A percentile compares a stretch with the other conserved stretches of the same genome.
phyloP scores from a whole-genome alignment of 1,139 yeast species.

The Blastobotrys malaysiensis region DNA sequence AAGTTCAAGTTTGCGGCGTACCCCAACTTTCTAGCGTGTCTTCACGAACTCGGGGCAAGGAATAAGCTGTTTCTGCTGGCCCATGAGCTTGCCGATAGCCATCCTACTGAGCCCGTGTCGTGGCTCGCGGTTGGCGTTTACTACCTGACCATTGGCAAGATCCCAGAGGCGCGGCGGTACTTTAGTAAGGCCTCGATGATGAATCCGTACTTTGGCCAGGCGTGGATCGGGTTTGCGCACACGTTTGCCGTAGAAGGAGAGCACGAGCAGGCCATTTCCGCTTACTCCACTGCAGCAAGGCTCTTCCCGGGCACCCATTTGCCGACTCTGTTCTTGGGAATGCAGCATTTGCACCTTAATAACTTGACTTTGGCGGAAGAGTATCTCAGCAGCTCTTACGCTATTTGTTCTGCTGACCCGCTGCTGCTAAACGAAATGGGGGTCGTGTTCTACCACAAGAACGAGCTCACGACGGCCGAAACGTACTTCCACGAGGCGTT shows the following conservation, averaged over 20 bases:
- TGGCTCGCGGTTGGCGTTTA: slow-evolving; percentile 94
- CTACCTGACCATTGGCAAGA: slow-evolving; percentile 68
- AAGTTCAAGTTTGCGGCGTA: slow-evolving; percentile 61
- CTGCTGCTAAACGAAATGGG: slow-evolving; percentile 86
- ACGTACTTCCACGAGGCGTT: slow-evolving; percentile 67
- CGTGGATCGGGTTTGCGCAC: slow-evolving; percentile 98
- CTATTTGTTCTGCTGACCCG: slow-evolving; percentile 81
- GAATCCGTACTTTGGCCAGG: slow-evolving; percentile 88
- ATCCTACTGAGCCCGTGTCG: slow-evolving; percentile 77
- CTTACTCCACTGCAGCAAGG: slow-evolving; percentile 93
- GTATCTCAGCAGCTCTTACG: slow-evolving; percentile 68
- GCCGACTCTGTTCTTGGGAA: slow-evolving; percentile 86
- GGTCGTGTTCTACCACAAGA: slow-evolving; percentile 76
- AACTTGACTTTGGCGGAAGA: slow-evolving; percentile 82
- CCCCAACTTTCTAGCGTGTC: slow-evolving; percentile 77
- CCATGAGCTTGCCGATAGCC: slow-evolving; percentile 80
- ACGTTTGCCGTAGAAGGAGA: slow-evolving; percentile 97
- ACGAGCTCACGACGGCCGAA: slow-evolving; percentile 65
- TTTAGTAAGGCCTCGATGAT: slow-evolving; percentile 86
- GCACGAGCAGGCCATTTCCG: slow-evolving; percentile 97
- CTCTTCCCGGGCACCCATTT: slow-evolving; percentile 91
- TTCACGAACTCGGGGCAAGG: slow-evolving; percentile 78
- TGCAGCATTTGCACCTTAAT: slow-evolving; percentile 90
- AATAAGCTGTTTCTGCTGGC: slow-evolving; percentile 77
- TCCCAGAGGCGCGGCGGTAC: slow-evolving; percentile 77